These are phyloP conservation scores for Didymella pomorum DNA, from an alignment of 2,329 filamentous ascomycete genomes.

Conservation along the genomic window DNA sequence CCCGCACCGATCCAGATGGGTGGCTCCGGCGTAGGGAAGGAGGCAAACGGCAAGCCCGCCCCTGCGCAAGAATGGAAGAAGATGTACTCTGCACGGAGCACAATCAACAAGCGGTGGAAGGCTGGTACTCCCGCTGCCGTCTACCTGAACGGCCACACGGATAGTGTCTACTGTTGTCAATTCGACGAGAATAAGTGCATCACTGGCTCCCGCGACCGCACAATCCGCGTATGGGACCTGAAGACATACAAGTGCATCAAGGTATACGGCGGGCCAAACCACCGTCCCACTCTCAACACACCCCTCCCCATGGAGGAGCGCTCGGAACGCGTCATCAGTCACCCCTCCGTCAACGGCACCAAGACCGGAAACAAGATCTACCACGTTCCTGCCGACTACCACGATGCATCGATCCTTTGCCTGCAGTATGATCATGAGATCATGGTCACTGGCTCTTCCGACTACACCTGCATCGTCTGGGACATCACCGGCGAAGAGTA, in stretches of 20 bases:
- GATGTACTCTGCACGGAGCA: constrained; percentile 79
- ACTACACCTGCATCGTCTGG: constrained; percentile 91
- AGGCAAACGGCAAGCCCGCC: constrained; percentile 56
- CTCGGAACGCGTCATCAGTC: constrained; percentile 54
- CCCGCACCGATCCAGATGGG: constrained; percentile 60
- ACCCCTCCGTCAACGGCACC: constrained; percentile 59
- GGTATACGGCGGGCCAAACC: constrained; percentile 80
- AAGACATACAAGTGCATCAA: constrained; percentile 84
- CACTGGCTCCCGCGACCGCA: constrained; percentile 93
- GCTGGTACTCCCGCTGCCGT: constrained; percentile 79
- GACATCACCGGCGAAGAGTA: constrained; percentile 75
- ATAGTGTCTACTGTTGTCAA: constrained; percentile 97
- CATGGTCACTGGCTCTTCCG: constrained; percentile 93
- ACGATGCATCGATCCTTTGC: constrained; percentile 92
- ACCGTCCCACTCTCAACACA: constrained; percentile 61
- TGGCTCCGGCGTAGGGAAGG: constrained; percentile 62
- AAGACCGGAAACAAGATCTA: constrained; percentile 57
- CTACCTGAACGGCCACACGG: constrained; percentile 90
- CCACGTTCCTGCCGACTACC: constrained; percentile 65
- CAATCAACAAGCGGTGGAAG: constrained; percentile 82
- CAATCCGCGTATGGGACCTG: constrained; percentile 96
- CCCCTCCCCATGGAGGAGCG: constrained; percentile 54
- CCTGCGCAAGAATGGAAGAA: constrained; percentile 78
- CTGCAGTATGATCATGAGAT: constrained; percentile 93
- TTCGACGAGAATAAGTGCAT: constrained; percentile 99